phyloP scores from a whole-genome alignment of 129 eudicot species.

The Ambrosia artemisiifolia region DNA sequence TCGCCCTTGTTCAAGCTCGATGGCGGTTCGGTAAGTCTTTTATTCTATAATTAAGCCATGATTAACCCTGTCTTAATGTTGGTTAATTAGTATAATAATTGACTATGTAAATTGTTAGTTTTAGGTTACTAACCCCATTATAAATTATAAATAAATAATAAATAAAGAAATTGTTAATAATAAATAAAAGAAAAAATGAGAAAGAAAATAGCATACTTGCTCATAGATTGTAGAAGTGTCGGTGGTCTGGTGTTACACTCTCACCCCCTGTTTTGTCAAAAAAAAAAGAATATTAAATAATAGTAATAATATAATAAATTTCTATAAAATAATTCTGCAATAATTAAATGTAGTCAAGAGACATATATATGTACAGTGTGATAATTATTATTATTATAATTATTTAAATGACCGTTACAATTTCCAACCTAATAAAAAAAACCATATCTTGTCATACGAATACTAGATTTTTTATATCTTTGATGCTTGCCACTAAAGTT shows the following conservation, averaged over 20 bases:
- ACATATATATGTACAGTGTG: too few species aligned
- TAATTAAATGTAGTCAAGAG: not conserved
- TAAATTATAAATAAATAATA: not conserved
- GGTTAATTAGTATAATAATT: not conserved
- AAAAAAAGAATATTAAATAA: not conserved
- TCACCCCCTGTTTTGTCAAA: not conserved
- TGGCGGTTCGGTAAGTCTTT: slow-evolving; percentile 3
- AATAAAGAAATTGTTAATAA: too few species aligned
- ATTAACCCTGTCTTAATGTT: not conserved
- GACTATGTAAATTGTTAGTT: not conserved
- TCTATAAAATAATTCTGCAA: not conserved
- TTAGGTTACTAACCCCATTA: not conserved
- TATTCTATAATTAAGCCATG: not conserved
- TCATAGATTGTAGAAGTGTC: slow-evolving; percentile 18
- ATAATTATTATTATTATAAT: too few species aligned
- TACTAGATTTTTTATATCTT: not conserved
- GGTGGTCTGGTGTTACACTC: slow-evolving; percentile 13
- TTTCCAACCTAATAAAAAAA: not conserved
- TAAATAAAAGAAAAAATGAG: not conserved
- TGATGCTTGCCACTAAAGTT: not conserved
- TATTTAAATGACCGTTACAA: too few species aligned
- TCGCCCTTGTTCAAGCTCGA: slow-evolving; percentile 14
- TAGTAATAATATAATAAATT: not conserved
- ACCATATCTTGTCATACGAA: not conserved
- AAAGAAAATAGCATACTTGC: slow-evolving; percentile 4